phyloP scores from a whole-genome alignment of 2,329 filamentous ascomycete genomes.

The Myriangium duriaei region DNA sequence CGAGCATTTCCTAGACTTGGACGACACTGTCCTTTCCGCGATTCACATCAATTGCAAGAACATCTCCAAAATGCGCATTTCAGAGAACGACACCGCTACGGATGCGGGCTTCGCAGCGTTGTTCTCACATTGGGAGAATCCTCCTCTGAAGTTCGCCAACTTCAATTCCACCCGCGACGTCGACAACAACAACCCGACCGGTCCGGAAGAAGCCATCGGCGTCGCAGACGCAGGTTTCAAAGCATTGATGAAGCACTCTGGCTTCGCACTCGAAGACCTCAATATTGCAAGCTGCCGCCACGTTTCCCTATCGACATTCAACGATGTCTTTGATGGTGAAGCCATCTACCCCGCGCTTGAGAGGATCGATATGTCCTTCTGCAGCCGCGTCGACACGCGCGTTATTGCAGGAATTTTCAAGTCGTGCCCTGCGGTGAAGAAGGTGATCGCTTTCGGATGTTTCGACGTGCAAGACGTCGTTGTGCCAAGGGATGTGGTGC shows the following conservation, averaged over 20 bases:
- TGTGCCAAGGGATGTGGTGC: conserved; percentile 44
- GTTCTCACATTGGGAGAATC: conserved; percentile 66
- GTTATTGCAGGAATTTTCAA: conserved; percentile 41
- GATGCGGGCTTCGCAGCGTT: conserved; percentile 61
- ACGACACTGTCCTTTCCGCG: conserved; percentile 56
- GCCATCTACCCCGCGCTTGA: conserved; percentile 56
- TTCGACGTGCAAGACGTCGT: conserved; percentile 45
- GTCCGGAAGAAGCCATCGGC: conserved; percentile 51
- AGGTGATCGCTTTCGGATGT: conserved; percentile 50
- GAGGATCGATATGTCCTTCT: conserved; percentile 52
- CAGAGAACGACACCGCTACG: conserved; percentile 61
- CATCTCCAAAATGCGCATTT: conserved; percentile 68
- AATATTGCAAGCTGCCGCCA: conserved; percentile 79
- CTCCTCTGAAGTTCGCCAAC: conserved; percentile 57
- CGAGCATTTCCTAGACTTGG: conserved; percentile 50
- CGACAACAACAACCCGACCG: conserved; percentile 56
- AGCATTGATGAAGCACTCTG: conserved; percentile 76
- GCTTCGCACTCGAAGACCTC: conserved; percentile 49
- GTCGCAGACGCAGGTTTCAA: conserved; percentile 64
- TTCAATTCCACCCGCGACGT: conserved; percentile 66
- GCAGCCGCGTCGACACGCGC: conserved; percentile 41
- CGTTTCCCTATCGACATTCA: conserved; percentile 59
- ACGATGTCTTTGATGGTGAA: conserved; percentile 54
- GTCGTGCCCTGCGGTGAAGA: conserved; percentile 35
- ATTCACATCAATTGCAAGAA: conserved; percentile 58